Conservation (phyloP, 1,284 basidiomycete genomes). For the Gomphus bonarii region DNA sequence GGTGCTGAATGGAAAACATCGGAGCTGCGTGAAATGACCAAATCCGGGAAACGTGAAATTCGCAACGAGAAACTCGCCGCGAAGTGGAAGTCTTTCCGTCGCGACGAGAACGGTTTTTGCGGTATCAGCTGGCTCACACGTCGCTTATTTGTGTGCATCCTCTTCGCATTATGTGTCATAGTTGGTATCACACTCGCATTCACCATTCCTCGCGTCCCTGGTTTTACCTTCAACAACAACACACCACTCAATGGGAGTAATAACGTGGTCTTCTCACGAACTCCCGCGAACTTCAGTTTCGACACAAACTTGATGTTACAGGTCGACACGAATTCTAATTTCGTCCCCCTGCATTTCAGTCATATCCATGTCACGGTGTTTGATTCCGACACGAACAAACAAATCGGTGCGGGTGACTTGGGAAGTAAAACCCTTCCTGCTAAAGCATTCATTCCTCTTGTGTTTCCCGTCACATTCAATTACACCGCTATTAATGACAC, state of each 20-base stretch:
- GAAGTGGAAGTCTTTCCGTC: conserved; percentile 59
- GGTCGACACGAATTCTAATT: conserved; percentile 61
- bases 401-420: conserved; percentile 57
- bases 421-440: conserved; percentile 49
- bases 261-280: conserved; percentile 52
- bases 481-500: conserved; percentile 73
- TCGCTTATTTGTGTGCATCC: conserved; percentile 51
- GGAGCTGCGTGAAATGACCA: conserved; percentile 69
- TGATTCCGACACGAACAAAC: conserved; percentile 50
- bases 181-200: conserved; percentile 62
- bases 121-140: conserved; percentile 64
- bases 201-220: conserved; percentile 70
- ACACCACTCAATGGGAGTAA: conserved; percentile 52
- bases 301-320: conserved; percentile 62
- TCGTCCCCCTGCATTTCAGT: conserved; percentile 64
- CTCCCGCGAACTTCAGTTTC: conserved; percentile 82
- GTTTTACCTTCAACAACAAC: conserved; percentile 47
- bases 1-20: conserved; percentile 78
- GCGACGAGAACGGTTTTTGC: conserved; percentile 64
- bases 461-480: conserved; percentile 69
- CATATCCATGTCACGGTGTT: conserved; percentile 53
- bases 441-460: conserved; percentile 47
- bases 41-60: conserved; percentile 50
- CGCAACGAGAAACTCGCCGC: conserved; percentile 43
- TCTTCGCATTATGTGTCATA: conserved; percentile 50